Base-by-base conservation (phyloP, 768 basidiomycete genomes). In the Russula dissimulans region DNA sequence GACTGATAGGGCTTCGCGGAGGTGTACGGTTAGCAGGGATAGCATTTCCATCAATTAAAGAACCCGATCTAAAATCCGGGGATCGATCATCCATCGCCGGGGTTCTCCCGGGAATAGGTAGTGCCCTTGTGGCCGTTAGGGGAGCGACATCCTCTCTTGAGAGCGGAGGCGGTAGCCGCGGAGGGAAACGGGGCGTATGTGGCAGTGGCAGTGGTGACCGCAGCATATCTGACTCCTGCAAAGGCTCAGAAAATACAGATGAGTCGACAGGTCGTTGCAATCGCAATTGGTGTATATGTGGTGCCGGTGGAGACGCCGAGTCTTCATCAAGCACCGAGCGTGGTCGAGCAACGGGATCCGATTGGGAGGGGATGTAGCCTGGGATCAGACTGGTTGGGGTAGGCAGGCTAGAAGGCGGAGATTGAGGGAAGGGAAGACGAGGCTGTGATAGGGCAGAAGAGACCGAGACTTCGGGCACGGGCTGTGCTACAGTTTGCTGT, bases 1-100 rank as follows among this genome's bases (percentile, higher is more conserved):
- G 78, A 62, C 79, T 84, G 55, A 80, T 74, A 11, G 87, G 87
- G 49, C 86, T 87, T 41, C 80, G 81, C 50, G 85, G 83, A 31
- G 86, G 83, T 11, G 78, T 59, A 26, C 59, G 59, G 17, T 55
- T 56, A 9, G 39, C 50, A 10, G 62, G 26, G 26, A 45, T 54
- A 34, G 41, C 29, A 49, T 39, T 54, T 9, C 41, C 36, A 34
- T 55, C 57, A 41, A 22, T 47, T 11, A 65, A 41, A 31, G 56
- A 53, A 41, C 64, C 36, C 22, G 54, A 47, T 7, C 52, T 57
- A 7, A 51, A 32, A 11, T 63, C 57, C 39, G 60, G 36, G 18
- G 57, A 32, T 41, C 65, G 63, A 42, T 65, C 63, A 11, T 57
- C 65, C 54, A 60, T 62, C 42, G 48, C 38, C 18, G 66, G 48